A percentile compares a stretch with the other conserved stretches of the same genome.
phyloP scores from a whole-genome alignment of 192 early-diverging fungal genomes.

The Backusella tuberculispora region DNA sequence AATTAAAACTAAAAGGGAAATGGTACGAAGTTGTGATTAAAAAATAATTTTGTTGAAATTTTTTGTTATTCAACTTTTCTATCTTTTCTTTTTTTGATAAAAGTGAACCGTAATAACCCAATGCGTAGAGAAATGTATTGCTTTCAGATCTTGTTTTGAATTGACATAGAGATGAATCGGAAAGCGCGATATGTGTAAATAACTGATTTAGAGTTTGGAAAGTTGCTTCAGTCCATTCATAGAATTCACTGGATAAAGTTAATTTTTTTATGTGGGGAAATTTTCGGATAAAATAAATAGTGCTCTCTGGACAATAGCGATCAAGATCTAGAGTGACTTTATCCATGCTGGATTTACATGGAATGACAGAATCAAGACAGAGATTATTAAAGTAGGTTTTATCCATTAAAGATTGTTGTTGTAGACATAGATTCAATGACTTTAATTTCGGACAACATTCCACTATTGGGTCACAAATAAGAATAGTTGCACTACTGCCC shows the following conservation, averaged over 20 bases:
- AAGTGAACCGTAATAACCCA: not conserved
- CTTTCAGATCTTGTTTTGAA: not conserved
- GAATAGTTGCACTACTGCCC: not conserved
- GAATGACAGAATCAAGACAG: not conserved
- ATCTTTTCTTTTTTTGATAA: not conserved
- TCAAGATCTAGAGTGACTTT: not conserved
- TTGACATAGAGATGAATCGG: not conserved
- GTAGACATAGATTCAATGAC: not conserved
- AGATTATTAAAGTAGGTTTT: not conserved
- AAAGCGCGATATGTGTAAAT: not conserved
- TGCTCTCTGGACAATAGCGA: constrained; percentile 1
- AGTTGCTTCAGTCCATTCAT: not conserved
- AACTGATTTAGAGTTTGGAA: not conserved
- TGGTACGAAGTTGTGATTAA: not conserved
- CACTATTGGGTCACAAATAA: not conserved
- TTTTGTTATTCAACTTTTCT: not conserved
- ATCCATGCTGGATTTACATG: not conserved
- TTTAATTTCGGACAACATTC: not conserved
- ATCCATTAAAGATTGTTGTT: not conserved
- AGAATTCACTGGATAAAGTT: not conserved
- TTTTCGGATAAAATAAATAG: constrained; percentile 2
- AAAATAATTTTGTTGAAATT: not conserved
- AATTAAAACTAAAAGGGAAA: not conserved
- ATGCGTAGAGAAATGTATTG: not conserved
- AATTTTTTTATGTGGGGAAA: constrained; percentile 13